A percentile compares a stretch with the other conserved stretches of the same genome.
Evolutionary conservation across 495 filamentous ascomycete genomes (phyloP).

Genomic region (Hypoxylon intermedium): DNA sequence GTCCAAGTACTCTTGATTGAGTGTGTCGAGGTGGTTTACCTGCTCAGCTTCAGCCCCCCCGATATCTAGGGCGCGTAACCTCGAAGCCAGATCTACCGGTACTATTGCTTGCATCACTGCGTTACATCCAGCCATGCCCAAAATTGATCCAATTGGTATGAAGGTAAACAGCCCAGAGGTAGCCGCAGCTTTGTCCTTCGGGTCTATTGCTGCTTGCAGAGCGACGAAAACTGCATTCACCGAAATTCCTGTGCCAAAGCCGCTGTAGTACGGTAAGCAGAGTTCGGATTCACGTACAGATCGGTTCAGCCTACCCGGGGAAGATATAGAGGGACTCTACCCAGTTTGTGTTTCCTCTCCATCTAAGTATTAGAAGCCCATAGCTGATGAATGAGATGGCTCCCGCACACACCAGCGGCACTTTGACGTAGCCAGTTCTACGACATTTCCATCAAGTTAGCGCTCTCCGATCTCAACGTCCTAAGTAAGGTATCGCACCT

Average conservation of each 20-base stretch:
- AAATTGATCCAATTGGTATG: slow-evolving; percentile 57
- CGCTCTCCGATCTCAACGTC: not conserved
- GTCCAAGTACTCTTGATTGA: not conserved
- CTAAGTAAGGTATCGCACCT: slow-evolving; percentile 32
- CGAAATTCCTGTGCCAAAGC: slow-evolving; percentile 63
- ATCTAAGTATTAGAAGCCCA: slow-evolving; percentile 61
- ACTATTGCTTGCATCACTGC: slow-evolving; percentile 49
- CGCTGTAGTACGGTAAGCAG: slow-evolving; percentile 32
- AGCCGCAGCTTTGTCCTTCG: slow-evolving; percentile 61
- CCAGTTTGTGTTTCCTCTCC: slow-evolving; percentile 67
- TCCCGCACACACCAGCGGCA: slow-evolving; percentile 59
- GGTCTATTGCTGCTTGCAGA: slow-evolving; percentile 60
- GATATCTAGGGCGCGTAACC: slow-evolving; percentile 39
- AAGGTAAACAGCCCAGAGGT: slow-evolving; percentile 62
- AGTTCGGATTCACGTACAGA: not conserved
- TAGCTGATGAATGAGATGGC: slow-evolving; percentile 60
- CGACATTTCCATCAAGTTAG: slow-evolving; percentile 1
- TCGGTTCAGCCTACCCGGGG: slow-evolving; percentile 47
- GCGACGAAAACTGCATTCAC: slow-evolving; percentile 62
- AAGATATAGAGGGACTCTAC: slow-evolving; percentile 70
- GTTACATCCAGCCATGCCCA: slow-evolving; percentile 60
- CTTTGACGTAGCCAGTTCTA: slow-evolving; percentile 66
- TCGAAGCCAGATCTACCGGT: slow-evolving; percentile 25
- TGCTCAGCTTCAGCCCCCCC: slow-evolving; percentile 27
- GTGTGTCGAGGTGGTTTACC: slow-evolving; percentile 16